Percentiles rank a stretch among this genome's conserved stretches.
phyloP scores from a whole-genome alignment of 345 rosid genomes.

The Moricandia moricandioides region DNA sequence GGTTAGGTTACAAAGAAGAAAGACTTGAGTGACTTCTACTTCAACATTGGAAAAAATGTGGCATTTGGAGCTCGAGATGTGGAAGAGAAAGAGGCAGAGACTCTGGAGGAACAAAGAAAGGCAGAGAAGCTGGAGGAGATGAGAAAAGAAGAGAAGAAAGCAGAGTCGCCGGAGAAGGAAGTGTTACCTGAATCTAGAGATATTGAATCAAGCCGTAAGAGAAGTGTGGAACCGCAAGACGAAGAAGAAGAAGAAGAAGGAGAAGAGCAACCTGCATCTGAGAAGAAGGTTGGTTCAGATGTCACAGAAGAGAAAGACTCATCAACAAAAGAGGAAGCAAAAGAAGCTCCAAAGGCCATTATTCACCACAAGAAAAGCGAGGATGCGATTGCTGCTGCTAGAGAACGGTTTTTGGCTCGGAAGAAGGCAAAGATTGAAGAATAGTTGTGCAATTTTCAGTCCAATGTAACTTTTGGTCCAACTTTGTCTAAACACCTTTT shows the following conservation, averaged over 20 bases:
- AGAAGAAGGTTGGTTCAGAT: conserved; percentile 28
- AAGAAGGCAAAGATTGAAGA: conserved; percentile 62
- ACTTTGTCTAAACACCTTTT: not conserved
- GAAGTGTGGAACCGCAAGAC: conserved; percentile 38
- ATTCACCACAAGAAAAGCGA: conserved; percentile 65
- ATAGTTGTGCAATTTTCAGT: not conserved
- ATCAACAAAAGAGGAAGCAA: conserved; percentile 36
- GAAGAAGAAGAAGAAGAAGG: conserved; percentile 23
- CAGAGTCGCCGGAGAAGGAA: conserved; percentile 25
- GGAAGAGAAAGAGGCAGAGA: conserved; percentile 47
- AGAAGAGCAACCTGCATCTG: conserved; percentile 27
- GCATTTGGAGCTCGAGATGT: conserved; percentile 65
- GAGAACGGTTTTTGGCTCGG: conserved; percentile 71
- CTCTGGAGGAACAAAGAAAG: conserved; percentile 40
- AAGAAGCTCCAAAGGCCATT: conserved; percentile 38
- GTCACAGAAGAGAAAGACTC: conserved; percentile 31
- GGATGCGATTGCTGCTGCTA: conserved; percentile 74
- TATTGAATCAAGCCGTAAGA: conserved; percentile 25
- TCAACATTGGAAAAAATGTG: conserved; percentile 74
- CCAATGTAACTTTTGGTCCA: not conserved
- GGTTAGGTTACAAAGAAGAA: conserved; percentile 82
- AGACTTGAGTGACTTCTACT: conserved; percentile 80
- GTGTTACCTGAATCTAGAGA: conserved; percentile 26
- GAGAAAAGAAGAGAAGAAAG: conserved; percentile 34
- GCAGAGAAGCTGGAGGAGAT: conserved; percentile 41